A percentile compares a stretch with the other conserved stretches of the same genome.
These are phyloP conservation scores for Ophiostoma fasciatum DNA, from an alignment of 2,329 filamentous ascomycete genomes.

Conservation along the genomic window DNA sequence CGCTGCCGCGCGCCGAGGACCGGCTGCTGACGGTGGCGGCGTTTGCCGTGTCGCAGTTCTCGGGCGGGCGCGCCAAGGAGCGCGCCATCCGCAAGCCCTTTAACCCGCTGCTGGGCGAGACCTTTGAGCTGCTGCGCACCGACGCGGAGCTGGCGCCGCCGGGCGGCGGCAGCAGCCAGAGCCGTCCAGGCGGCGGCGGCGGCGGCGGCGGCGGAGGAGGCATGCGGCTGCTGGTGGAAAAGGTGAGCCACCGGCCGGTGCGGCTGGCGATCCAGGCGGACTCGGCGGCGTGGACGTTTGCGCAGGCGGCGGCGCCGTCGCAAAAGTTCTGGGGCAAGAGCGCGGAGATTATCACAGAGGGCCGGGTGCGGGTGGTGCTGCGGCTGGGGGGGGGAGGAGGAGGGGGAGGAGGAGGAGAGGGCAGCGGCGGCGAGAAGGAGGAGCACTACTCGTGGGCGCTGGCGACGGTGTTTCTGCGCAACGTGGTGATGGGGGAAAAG, in stretches of 20 bases:
- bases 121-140: conserved; percentile 78
- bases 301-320: conserved; percentile 73
- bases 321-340: conserved; percentile 99
- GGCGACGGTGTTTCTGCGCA: conserved; percentile 81
- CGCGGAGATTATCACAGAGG: conserved; percentile 85
- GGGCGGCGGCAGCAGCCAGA: too few species aligned
- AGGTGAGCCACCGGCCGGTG: conserved; percentile 85
- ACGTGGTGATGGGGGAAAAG: conserved; percentile 95
- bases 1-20: conserved; percentile 44
- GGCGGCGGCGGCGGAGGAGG: too few species aligned
- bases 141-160: conserved; percentile 46
- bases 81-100: conserved; percentile 91
- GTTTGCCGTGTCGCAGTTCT: conserved; percentile 81
- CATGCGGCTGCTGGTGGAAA: conserved; percentile 87
- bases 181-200: too few species aligned
- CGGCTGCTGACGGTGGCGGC: conserved; percentile 75
- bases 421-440: conserved; percentile 54
- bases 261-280: conserved; percentile 90
- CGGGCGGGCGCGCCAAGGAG: conserved; percentile 69
- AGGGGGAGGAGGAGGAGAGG: conserved; percentile 66
- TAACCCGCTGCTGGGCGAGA: conserved; percentile 92
- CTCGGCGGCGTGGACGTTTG: conserved; percentile 67
- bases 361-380: conserved; percentile 64
- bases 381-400: conserved; percentile 39
- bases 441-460: conserved; percentile 82